These are phyloP conservation scores for Lotus japonicus DNA, from an alignment of 306 rosid species.

Conservation along the genomic window DNA sequence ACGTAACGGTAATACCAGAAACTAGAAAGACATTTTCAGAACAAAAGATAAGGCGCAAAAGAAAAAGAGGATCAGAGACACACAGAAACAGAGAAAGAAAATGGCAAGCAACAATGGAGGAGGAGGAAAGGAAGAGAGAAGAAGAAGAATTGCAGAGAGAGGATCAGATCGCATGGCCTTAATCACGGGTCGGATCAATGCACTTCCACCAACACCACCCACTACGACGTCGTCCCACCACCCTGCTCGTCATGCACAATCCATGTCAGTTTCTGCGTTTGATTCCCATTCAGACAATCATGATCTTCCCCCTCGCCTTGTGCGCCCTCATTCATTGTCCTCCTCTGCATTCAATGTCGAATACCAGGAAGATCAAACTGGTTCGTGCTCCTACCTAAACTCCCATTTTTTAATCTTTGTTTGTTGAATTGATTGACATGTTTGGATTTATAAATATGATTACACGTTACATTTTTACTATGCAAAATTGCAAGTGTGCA, in stretches of 20 bases:
- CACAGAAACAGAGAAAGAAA: not conserved
- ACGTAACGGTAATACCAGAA: slow-evolving; percentile 31
- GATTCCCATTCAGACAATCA: not conserved
- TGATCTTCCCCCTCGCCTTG: not conserved
- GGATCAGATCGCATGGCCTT: slow-evolving; percentile 68
- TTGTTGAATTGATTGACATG: no score
- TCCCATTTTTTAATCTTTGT: no score
- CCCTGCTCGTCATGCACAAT: not conserved
- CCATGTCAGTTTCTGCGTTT: not conserved
- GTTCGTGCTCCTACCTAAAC: not conserved
- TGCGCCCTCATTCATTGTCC: slow-evolving; percentile 23
- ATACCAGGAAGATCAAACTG: not conserved
- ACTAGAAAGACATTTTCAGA: slow-evolving; percentile 16
- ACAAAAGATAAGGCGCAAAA: not conserved
- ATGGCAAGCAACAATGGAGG: slow-evolving; percentile 34
- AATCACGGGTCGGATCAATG: slow-evolving; percentile 44
- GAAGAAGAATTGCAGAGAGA: slow-evolving; percentile 47
- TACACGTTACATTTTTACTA: not conserved
- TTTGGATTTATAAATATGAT: no score
- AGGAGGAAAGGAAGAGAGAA: slow-evolving; percentile 29
- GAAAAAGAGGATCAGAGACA: not conserved
- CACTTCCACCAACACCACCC: slow-evolving; percentile 35
- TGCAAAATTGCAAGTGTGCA: not conserved
- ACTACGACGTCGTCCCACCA: slow-evolving; percentile 20
- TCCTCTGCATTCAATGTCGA: not conserved